Evolutionary conservation across 805 yeast genomes (phyloP).

Genomic region (Starmerella khaoyaiensis): DNA sequence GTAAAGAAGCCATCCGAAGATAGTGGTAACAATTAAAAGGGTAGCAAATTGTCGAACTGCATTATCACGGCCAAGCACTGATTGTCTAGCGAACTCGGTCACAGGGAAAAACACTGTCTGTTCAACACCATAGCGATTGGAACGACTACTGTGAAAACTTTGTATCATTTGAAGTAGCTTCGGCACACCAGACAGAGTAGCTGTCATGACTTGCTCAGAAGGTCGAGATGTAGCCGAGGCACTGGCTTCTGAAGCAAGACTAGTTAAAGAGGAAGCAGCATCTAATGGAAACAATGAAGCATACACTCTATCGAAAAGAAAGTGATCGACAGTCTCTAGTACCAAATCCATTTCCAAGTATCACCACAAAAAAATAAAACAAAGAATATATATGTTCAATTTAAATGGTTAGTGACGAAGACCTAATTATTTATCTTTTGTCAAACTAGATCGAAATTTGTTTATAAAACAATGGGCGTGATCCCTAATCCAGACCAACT

Average conservation of each 20-base stretch:
- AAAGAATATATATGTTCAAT: too few species aligned
- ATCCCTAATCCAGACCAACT: too few species aligned
- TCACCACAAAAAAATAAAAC: too few species aligned
- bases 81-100: conserved; percentile 45
- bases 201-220: conserved; percentile 7
- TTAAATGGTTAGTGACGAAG: too few species aligned
- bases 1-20: conserved; percentile 83
- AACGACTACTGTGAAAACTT: conserved; percentile 7
- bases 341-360: conserved; percentile 69
- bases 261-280: conserved; percentile 7
- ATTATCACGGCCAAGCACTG: conserved; percentile 61
- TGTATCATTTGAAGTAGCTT: conserved; percentile 1
- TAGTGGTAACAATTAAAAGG: conserved; percentile 51
- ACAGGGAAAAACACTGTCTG: conserved; percentile 47
- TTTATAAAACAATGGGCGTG: too few species aligned
- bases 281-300: conserved; percentile 48
- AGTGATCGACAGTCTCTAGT: conserved; percentile 66
- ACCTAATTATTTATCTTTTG: too few species aligned
- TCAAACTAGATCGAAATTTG: too few species aligned
- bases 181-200: conserved; percentile 7
- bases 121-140: conserved; percentile 21
- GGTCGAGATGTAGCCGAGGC: conserved; percentile 8
- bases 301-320: conserved; percentile 58
- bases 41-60: conserved; percentile 57
- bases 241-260: conserved; percentile 8